phyloP scores from a whole-genome alignment of 805 yeast genomes.

The Kodamaea nitidulidarum region DNA sequence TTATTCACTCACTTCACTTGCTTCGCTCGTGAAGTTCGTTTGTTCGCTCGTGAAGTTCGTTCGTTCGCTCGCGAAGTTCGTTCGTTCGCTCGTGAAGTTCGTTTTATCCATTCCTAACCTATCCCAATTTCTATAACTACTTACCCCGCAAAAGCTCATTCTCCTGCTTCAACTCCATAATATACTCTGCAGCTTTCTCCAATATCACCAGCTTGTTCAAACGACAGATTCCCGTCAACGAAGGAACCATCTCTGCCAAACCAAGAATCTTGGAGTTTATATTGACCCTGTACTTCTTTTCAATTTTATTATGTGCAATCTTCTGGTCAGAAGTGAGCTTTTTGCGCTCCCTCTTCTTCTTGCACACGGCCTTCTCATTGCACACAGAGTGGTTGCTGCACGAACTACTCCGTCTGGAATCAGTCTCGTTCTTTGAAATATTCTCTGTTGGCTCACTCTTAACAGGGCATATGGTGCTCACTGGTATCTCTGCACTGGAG shows the following conservation, averaged over 20 bases:
- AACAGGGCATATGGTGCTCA: background rate
- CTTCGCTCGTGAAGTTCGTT: no score
- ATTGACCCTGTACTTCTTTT: conserved; percentile 66
- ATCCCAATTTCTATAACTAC: conserved; percentile 10
- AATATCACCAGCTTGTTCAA: conserved; percentile 60
- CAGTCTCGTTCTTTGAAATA: background rate
- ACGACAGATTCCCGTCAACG: conserved; percentile 32
- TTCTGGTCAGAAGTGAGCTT: conserved; percentile 57
- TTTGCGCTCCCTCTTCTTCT: conserved; percentile 49
- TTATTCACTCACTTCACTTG: no score
- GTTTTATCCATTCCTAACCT: background rate
- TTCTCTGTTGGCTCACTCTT: background rate
- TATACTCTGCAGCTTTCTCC: conserved; percentile 64
- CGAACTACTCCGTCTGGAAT: background rate
- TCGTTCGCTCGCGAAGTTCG: no score
- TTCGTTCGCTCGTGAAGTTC: no score
- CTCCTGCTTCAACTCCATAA: conserved; percentile 48
- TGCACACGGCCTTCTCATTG: conserved; percentile 6
- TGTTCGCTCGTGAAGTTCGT: no score
- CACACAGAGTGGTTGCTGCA: background rate
- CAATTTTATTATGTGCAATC: conserved; percentile 70
- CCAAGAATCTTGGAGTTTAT: conserved; percentile 70
- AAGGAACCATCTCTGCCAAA: conserved; percentile 62
- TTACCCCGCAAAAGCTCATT: conserved; percentile 23
- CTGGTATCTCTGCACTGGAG: background rate